Evolutionary conservation across 2,329 filamentous ascomycete species (phyloP), one percentile per base, ranked within the genome.

Genomic region (Calonectria multiphialidica): DNA sequence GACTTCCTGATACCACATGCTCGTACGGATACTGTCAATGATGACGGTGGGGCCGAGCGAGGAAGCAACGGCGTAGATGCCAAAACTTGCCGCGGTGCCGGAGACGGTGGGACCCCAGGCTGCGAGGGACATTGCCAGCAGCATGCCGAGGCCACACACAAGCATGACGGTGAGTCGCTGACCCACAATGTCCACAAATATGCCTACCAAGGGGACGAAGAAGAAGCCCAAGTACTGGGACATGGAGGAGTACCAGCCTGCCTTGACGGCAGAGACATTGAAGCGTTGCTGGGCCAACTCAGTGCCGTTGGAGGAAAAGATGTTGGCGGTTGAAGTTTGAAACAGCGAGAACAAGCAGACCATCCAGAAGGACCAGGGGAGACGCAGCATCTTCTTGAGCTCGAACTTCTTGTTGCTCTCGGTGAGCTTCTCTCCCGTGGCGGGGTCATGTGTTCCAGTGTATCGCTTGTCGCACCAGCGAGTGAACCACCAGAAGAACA

Each of bases 211-310:
- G 0, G 90, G 90, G 0, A 92, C 89, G 0, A 92, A 78, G 77
- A 92, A 91, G 80, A 92, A 92, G 0, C 86, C 86, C 15, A 80
- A 67, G 75, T 92, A 92, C 72, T 91, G 88, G 0, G 87, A 82
- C 68, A 89, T 84, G 15, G 90, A 83, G 2, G 88, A 88, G 73
- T 92, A 92, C 90, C 90, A 92, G 0, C 90, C 90, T 0, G 90
- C 91, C 2, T 82, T 87, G 40, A 91, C 84, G 0, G 88, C 82
- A 12, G 84, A 84, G n/a, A 89, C 85, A 9, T 88, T 82, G 80
- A 92, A 92, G 2, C 90, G 85, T 76, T 91, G 86, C 80, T 92
- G 86, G 0, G 90, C 90, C 23, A 92, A 79, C 74, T 92, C 91
- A 0, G 91, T 93, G 0, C 88, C 88, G 74, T 92, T 92, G 28